These are phyloP conservation scores for Colletotrichum sidae DNA, from an alignment of 2,329 filamentous ascomycete genomes.

Conservation along the genomic window DNA sequence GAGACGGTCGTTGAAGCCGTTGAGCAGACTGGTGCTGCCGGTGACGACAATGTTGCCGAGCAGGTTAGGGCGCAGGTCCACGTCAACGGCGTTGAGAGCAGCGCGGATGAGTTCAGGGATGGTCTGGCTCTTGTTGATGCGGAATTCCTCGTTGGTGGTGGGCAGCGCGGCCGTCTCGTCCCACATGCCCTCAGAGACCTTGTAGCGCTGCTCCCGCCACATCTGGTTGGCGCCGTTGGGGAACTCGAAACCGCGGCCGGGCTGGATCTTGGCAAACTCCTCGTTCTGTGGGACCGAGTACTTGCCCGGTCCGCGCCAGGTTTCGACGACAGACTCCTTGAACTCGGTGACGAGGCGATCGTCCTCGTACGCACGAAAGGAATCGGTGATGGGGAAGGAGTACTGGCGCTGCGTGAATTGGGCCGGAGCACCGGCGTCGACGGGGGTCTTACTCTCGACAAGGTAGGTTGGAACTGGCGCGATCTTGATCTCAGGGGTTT, in stretches of 20 bases:
- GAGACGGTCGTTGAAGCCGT: slow-evolving; percentile 91
- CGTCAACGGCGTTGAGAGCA: slow-evolving; percentile 83
- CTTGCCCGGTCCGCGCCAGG: slow-evolving; percentile 85
- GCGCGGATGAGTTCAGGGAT: slow-evolving; percentile 85
- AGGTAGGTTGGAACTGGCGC: slow-evolving; percentile 87
- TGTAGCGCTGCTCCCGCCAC: slow-evolving; percentile 89
- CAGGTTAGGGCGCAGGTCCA: slow-evolving; percentile 86
- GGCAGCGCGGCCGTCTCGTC: slow-evolving; percentile 82
- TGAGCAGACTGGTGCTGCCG: slow-evolving; percentile 86
- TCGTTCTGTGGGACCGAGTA: slow-evolving; percentile 76
- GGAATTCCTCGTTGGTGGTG: slow-evolving; percentile 49
- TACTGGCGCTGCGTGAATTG: slow-evolving; percentile 82
- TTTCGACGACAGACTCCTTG: slow-evolving; percentile 96
- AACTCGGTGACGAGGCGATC: slow-evolving; percentile 94
- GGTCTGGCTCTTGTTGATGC: slow-evolving; percentile 78
- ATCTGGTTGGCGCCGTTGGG: slow-evolving; percentile 96
- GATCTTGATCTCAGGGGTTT: slow-evolving; percentile 74
- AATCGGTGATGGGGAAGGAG: slow-evolving; percentile 68
- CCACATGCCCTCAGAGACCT: slow-evolving; percentile 89
- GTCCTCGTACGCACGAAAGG: slow-evolving; percentile 87
- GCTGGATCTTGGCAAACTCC: slow-evolving; percentile 77
- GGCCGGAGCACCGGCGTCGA: slow-evolving; percentile 85
- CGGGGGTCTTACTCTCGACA: slow-evolving; percentile 86
- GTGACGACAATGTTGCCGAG: slow-evolving; percentile 94
- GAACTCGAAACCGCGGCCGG: slow-evolving; percentile 94